phyloP scores from a whole-genome alignment of 1,284 basidiomycete genomes.

The Ceratobasidium sp. region DNA sequence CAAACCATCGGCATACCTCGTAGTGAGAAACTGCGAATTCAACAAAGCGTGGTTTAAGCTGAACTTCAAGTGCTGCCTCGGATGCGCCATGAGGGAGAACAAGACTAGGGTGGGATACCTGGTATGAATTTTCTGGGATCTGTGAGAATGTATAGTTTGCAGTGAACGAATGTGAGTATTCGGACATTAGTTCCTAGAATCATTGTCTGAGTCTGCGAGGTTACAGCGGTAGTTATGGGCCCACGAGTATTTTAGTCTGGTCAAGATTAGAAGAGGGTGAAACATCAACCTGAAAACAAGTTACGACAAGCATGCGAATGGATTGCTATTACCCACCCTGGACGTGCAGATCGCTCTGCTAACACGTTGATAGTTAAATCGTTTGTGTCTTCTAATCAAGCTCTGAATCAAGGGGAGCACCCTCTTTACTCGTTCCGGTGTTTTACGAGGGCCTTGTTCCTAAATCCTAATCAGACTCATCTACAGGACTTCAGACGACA shows the following conservation, averaged over 20 bases:
- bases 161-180: constrained; percentile 60
- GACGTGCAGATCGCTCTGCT: constrained; percentile 73
- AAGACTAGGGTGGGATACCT: constrained; percentile 45
- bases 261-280: constrained; percentile 28
- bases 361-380: constrained; percentile 73
- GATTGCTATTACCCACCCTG: constrained; percentile 60
- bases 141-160: constrained; percentile 49
- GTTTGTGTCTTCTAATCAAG: constrained; percentile 70
- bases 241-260: constrained; percentile 11
- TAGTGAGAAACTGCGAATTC: constrained; percentile 72
- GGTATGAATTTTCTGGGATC: constrained; percentile 34
- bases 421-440: constrained; percentile 72
- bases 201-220: too few species aligned
- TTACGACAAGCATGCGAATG: constrained; percentile 52
- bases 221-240: background rate
- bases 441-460: constrained; percentile 62
- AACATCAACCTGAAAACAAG: constrained; percentile 14
- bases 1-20: constrained; percentile 57
- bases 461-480: constrained; percentile 43
- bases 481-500: constrained; percentile 29
- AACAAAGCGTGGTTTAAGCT: constrained; percentile 74
- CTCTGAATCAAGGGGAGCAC: constrained; percentile 63
- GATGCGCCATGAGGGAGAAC: constrained; percentile 52
- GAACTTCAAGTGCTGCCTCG: constrained; percentile 56
- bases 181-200: constrained; percentile 73